These are phyloP conservation scores for Fusarium protoensiforme DNA, from an alignment of 2,329 filamentous ascomycete genomes.

Conservation along the genomic window DNA sequence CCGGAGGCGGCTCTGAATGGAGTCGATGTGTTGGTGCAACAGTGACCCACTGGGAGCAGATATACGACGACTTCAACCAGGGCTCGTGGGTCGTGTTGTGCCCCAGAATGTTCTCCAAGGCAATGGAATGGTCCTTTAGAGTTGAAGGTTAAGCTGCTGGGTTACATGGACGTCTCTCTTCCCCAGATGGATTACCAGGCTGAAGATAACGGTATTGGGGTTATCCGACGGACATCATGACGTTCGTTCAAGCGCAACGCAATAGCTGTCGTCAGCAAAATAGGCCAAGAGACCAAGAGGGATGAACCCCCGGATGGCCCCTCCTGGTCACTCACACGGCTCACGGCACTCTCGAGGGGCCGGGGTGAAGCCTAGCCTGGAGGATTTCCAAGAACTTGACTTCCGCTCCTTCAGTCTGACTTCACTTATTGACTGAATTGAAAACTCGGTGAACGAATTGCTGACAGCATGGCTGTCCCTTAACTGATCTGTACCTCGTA, in stretches of 20 bases:
- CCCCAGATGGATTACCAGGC: background rate
- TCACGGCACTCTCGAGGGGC: background rate
- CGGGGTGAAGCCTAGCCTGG: background rate
- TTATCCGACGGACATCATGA: background rate
- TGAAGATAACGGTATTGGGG: background rate
- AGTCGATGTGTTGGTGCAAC: background rate
- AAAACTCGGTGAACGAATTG: background rate
- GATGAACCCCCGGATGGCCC: background rate
- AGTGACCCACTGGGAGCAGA: background rate
- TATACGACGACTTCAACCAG: background rate
- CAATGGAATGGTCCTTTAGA: background rate
- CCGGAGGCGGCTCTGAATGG: background rate
- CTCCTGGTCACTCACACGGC: background rate
- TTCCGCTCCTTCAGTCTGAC: background rate
- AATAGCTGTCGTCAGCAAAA: background rate
- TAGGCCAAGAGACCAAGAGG: background rate
- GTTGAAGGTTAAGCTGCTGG: background rate
- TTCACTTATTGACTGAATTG: background rate
- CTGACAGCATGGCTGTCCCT: background rate
- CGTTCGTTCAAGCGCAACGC: background rate
- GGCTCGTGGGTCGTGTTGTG: background rate
- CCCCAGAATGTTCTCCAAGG: background rate
- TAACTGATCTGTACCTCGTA: conserved; percentile 18
- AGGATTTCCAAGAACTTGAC: background rate
- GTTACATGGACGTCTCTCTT: background rate